Base-by-base conservation (phyloP, 2,329 filamentous ascomycete genomes). In the Knufia fluminis region DNA sequence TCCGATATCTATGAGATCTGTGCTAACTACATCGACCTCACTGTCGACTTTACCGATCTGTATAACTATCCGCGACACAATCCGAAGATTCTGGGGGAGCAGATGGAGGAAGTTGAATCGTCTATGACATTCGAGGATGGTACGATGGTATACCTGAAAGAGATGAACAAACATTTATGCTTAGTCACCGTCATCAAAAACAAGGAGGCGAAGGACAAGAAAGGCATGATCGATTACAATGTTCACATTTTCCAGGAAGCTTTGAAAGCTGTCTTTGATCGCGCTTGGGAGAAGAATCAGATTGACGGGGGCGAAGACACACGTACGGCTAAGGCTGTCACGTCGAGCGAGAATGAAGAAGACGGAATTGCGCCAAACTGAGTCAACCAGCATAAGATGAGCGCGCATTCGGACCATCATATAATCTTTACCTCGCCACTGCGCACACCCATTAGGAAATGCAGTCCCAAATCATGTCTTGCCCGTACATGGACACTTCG, bases 1-100 rank as follows among this genome's bases (percentile, higher is more conserved):
- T 92, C 96, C 76, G 85, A 86, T 36, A 91, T 86, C 64, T 98
- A 98, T 66, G 92, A 97, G 70, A 94, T 97, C 62, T 98, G 92
- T 71, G 94, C 88, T 44, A 92, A 98, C 65, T 97, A 95, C 65
- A 96, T 98, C 59, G 92, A 98, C 66, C 89, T 97, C 53, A 94
- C 98, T 54, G 91, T 97, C 51, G 92, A 98, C 65, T 85, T 97
- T 48, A 92, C 88, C 23, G 91, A 97, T 64, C 84, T 98, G 33
- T 98, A 96, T 63, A 91, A 90, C 40, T 97, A 64, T 9, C 52
- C 51, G 19, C 52, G 59, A 41, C 52, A 45, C 26, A 58, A 61
- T 17, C 58, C 66, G 35, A 62, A 65, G 61, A 44, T 63, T 45
- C 59, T 65, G 43, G 69, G 68, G 1, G 66, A 69, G 4, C 70